Evolutionary conservation across 306 rosid genomes (phyloP), one percentile per base, ranked within the genome.

Genomic region (Sicyos edulis): DNA sequence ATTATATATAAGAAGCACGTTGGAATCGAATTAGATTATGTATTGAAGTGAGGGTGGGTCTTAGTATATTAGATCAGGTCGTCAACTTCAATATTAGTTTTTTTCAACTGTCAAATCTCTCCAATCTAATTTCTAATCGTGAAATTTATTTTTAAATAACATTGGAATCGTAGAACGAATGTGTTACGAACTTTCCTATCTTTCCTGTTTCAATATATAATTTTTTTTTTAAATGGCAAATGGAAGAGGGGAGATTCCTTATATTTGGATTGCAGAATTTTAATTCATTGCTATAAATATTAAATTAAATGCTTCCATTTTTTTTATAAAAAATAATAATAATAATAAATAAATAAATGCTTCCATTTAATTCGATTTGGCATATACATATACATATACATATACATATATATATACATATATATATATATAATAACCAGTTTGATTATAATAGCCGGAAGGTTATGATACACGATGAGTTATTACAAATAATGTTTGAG

Each of bases 41-140:
- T n/a, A n/a, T n/a, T 26, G 29, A 26, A 26, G 29, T 26, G 29
- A 26, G 3, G 29, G 3, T 26, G 29, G 29, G 29, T 26, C 29
- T 26, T 26, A 26, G 29, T 26, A 26, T 26, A 26, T 26, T 26
- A 26, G 29, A 26, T 26, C 34, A 62, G 51, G 51, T 62, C 69
- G 8, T 57, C 61, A 56, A 56, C 61, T 26, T 26, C 29, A 26
- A 26, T 26, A 3, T 3, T 2, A 16, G 20, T 62, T 34, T 62
- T 22, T 24, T 62, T 62, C 70, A 64, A 64, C 70, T 40, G 70
- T n/a, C 52, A 64, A 40, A 64, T 64, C 52, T 62, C 15, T 62
- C 24, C 37, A 34, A 26, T 26, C 29, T 26, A 26, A 26, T 26
- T 37, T 62, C 22, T 44, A 64, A 40, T 7, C 5, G 15, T 40